phyloP scores from a whole-genome alignment of 257 asterid genomes.

The Nicotiana knightiana region DNA sequence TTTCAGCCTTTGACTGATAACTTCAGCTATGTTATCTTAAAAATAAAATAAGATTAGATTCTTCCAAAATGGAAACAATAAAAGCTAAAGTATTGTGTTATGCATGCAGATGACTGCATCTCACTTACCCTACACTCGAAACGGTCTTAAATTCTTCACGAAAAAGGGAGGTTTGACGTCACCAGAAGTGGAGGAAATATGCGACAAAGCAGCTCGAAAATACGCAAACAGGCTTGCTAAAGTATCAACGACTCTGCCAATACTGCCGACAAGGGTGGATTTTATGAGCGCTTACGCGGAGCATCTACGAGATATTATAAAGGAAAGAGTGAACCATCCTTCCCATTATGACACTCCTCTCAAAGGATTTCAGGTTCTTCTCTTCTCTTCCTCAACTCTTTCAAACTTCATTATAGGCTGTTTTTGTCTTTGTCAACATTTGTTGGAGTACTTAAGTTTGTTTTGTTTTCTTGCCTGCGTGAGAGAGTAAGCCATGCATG shows the following conservation, averaged over 20 bases:
- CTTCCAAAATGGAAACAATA: background rate
- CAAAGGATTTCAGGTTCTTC: constrained; percentile 67
- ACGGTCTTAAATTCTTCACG: constrained; percentile 80
- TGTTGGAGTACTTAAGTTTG: background rate
- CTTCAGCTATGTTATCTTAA: no score
- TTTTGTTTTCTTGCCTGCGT: background rate
- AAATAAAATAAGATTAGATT: no score
- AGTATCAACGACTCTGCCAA: constrained; percentile 46
- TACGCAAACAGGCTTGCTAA: constrained; percentile 61
- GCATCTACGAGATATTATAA: constrained; percentile 68
- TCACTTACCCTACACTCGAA: constrained; percentile 89
- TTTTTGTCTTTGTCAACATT: background rate
- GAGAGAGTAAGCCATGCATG: background rate
- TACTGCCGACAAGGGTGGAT: constrained; percentile 42
- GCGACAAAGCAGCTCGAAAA: constrained; percentile 67
- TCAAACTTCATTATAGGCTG: background rate
- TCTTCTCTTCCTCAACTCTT: background rate
- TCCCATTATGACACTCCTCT: constrained; percentile 62
- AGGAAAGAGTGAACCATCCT: constrained; percentile 73
- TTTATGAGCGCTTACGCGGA: constrained; percentile 73
- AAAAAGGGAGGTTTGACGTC: constrained; percentile 82
- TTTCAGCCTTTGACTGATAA: no score
- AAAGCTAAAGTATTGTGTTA: background rate
- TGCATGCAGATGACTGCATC: constrained; percentile 85
- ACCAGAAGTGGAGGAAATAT: constrained; percentile 67